Conservation (phyloP, 768 basidiomycete species). For the Coprinellus micaceus region DNA sequence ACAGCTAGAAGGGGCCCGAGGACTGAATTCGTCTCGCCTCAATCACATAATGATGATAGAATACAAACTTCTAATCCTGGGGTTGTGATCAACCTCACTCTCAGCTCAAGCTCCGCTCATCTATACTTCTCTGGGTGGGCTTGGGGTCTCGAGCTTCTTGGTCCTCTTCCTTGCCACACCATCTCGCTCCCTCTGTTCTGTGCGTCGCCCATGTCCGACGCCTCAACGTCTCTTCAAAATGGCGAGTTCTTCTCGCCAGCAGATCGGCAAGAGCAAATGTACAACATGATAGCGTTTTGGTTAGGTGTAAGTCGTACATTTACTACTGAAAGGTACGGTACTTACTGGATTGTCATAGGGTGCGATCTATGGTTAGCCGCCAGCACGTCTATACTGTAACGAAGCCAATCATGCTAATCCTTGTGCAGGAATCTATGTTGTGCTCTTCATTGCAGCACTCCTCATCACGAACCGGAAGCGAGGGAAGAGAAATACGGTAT, state of each 20-base stretch:
- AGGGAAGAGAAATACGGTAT: neutral
- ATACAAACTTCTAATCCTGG: neutral
- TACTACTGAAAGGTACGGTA: neutral
- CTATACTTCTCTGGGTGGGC: neutral
- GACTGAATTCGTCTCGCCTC: neutral
- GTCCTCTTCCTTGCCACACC: neutral
- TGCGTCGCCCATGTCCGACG: neutral
- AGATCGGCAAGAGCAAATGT: neutral
- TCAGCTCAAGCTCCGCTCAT: neutral
- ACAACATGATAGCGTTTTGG: conserved; percentile 1
- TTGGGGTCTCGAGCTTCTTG: neutral
- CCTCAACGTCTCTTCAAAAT: neutral
- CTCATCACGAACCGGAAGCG: neutral
- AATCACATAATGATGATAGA: neutral
- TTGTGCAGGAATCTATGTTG: neutral
- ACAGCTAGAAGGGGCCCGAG: neutral
- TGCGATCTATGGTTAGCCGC: neutral
- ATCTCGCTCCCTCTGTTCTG: neutral
- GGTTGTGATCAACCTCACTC: neutral
- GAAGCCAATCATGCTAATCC: too few relatives aligned
- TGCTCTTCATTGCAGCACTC: neutral
- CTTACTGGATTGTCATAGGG: neutral
- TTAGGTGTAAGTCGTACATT: neutral
- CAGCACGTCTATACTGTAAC: neutral
- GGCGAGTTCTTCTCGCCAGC: neutral